Evolutionary conservation across 805 yeast genomes (phyloP), one percentile per base, ranked within the genome.

Genomic region (Starmerella geochares): DNA sequence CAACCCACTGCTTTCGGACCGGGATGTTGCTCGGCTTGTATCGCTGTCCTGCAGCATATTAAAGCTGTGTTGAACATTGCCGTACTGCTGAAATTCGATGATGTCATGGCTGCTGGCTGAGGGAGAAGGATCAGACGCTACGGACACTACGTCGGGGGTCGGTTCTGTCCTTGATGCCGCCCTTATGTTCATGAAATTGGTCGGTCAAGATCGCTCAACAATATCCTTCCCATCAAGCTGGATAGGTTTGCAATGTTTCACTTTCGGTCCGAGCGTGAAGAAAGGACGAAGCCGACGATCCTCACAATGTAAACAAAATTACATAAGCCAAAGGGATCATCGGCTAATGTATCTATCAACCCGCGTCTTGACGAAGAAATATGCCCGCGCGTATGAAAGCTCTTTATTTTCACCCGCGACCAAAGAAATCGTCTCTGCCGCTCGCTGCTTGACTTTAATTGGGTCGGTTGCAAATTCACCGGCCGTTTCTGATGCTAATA

Each of bases 1-100:
- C 19, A 38, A 19, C 16, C 24, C 25, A 19, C 39, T 36, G 25
- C 14, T 14, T 14, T 20, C 7, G n/a, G 39, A 36, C 25, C 10
- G 25, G 8, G 16, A 7, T 11, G 42, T 20, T 23, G 17, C 33
- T 21, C 16, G 25, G 23, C 32, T 40, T 10, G 33, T 9, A 19
- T 40, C 44, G 23, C 44, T 40, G 32, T 19, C 44, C 23, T 40
- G 44, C 31, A 40, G 44, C 44, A 40, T 25, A 16, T 40, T 32
- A 16, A 40, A 40, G 33, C 33, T 27, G 33, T 40, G 21, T 11
- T 38, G 42, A 2, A 17, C 29, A 13, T 13, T 14, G 28, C 29
- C 42, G 29, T 17, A 38, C 28, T 38, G 42, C 42, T 38, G 42
- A n/a, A 38, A 14, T 24, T 38, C 29, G 4, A 38, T 38, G 11